These are phyloP conservation scores for Solanum bukasovii DNA, from an alignment of 257 asterid genomes.

Conservation along the genomic window DNA sequence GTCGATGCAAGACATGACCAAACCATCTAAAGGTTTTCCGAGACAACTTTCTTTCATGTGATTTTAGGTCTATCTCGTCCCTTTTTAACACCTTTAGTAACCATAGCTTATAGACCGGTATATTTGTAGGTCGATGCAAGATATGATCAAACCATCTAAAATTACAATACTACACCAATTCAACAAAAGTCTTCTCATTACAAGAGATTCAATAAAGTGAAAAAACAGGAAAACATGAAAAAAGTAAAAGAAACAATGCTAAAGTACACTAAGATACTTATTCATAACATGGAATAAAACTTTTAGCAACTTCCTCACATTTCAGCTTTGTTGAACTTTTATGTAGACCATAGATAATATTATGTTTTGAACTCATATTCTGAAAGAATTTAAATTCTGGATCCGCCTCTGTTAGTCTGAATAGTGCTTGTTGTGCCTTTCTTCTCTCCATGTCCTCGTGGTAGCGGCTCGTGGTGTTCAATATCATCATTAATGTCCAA, in stretches of 20 bases:
- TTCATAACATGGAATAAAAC: background rate
- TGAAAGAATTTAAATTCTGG: background rate
- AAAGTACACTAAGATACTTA: background rate
- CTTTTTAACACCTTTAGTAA: background rate
- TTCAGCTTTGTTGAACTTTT: background rate
- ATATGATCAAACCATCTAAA: background rate
- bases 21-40: background rate
- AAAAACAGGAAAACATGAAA: background rate
- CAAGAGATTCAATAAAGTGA: background rate
- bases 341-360: background rate
- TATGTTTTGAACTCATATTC: background rate
- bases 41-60: background rate
- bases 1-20: background rate
- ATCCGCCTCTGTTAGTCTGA: background rate
- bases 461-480: slow-evolving; percentile 4
- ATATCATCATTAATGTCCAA: slow-evolving; percentile 46
- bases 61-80: background rate
- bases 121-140: background rate
- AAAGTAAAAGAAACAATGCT: background rate
- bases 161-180: background rate
- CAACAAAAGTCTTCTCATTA: background rate
- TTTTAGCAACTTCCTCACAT: background rate
- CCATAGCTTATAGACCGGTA: background rate
- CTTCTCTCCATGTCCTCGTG: slow-evolving; percentile 21
- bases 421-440: background rate